A percentile compares a stretch with the other conserved stretches of the same genome.
Evolutionary conservation across 202 grass and related monocot species (phyloP).

Genomic region (Dendrocalamus latiflorus): DNA sequence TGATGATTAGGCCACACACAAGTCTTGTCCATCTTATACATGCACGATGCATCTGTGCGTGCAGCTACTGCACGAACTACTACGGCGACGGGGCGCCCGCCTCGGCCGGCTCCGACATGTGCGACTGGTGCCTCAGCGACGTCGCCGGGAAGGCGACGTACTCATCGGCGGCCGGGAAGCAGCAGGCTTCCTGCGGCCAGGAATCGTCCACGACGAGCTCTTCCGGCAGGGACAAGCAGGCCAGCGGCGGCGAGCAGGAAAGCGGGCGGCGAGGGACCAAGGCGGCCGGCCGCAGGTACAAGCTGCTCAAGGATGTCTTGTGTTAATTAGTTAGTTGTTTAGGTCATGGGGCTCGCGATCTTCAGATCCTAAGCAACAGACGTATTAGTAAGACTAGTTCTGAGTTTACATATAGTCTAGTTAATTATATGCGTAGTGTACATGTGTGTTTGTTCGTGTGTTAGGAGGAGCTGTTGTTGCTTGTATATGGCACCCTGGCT

Average conservation of each 20-base stretch:
- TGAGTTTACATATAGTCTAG: background rate
- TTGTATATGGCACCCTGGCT: slow-evolving; percentile 20
- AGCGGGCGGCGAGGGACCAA: slow-evolving; percentile 50
- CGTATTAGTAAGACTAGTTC: slow-evolving; percentile 14
- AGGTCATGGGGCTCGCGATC: background rate
- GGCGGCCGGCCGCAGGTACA: slow-evolving; percentile 78
- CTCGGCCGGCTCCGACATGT: slow-evolving; percentile 42
- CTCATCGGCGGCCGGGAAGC: slow-evolving; percentile 24
- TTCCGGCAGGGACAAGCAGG: slow-evolving; percentile 32
- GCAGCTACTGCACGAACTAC: slow-evolving; percentile 98
- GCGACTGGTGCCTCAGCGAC: slow-evolving; percentile 91
- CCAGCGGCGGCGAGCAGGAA: slow-evolving; percentile 35
- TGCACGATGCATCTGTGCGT: background rate
- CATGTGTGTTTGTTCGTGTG: background rate
- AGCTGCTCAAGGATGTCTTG: slow-evolving; percentile 96
- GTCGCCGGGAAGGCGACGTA: slow-evolving; percentile 26
- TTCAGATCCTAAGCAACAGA: background rate
- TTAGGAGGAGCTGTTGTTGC: slow-evolving; percentile 2
- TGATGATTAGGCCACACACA: too few species aligned
- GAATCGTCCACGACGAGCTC: slow-evolving; percentile 36
- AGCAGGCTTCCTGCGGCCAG: slow-evolving; percentile 31
- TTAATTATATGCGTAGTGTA: slow-evolving; percentile 11
- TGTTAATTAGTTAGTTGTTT: slow-evolving; percentile 33
- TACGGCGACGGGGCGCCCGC: slow-evolving; percentile 56
- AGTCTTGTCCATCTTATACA: background rate